Conservation (phyloP, 257 asterid species). For the Parsonsia alboflavescens region DNA sequence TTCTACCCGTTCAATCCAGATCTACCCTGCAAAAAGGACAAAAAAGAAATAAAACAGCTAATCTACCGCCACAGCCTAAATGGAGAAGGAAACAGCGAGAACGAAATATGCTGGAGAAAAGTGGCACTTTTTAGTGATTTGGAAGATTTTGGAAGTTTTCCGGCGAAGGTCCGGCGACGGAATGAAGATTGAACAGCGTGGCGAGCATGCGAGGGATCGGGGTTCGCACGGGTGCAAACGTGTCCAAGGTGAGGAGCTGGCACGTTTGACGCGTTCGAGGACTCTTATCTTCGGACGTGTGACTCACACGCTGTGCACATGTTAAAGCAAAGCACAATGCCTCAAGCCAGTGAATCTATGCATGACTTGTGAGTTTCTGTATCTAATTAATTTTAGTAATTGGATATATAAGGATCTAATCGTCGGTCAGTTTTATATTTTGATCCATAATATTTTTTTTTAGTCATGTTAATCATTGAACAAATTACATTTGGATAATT, state of each 20-base stretch:
- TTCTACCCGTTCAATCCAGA: conserved; percentile 26
- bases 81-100: conserved; percentile 15
- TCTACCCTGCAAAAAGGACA: conserved; percentile 20
- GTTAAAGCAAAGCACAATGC: conserved; percentile 29
- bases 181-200: conserved; percentile 23
- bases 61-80: conserved; percentile 15
- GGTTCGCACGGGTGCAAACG: conserved; percentile 72
- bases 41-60: conserved; percentile 24
- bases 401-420: no score
- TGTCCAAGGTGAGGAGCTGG: conserved; percentile 43
- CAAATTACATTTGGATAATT: no score
- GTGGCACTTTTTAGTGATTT: not conserved
- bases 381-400: no score
- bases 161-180: conserved; percentile 75
- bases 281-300: conserved; percentile 72
- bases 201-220: conserved; percentile 26
- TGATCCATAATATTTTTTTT: no score
- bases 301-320: conserved; percentile 63
- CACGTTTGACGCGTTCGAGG: conserved; percentile 52
- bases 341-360: not conserved
- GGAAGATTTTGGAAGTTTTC: conserved; percentile 6
- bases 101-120: not conserved
- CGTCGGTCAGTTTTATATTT: no score
- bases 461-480: no score
- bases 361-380: no score